Conservation (phyloP, 176 grass and related monocot species). For the Aegilops sharonensis region DNA sequence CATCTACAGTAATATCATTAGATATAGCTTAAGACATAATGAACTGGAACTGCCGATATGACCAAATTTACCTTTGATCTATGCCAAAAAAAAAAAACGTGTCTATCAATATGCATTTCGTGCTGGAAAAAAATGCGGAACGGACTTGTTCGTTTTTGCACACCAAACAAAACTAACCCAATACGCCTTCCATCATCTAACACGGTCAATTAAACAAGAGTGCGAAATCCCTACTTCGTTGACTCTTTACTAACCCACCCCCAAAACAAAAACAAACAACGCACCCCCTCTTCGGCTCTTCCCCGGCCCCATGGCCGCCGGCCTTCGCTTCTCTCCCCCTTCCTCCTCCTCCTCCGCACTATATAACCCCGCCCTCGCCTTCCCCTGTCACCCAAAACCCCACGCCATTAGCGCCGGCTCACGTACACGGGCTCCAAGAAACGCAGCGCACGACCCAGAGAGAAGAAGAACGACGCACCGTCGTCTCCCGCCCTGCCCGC, state of each 20-base stretch:
- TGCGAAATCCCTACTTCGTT: constrained; percentile 39
- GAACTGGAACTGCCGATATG: no score
- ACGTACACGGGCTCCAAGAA: background rate
- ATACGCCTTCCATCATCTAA: no score
- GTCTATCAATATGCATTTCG: no score
- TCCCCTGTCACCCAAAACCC: constrained; percentile 36
- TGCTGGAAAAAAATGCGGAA: no score
- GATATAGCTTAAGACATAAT: no score
- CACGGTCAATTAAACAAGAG: constrained; percentile 45
- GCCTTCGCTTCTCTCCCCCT: constrained; percentile 23
- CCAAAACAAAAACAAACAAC: constrained; percentile 18
- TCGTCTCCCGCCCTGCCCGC: background rate
- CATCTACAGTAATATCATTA: no score
- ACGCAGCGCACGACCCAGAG: background rate
- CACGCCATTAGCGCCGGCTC: constrained; percentile 9
- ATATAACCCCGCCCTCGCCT: constrained; percentile 55
- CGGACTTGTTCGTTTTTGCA: no score
- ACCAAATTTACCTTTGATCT: no score
- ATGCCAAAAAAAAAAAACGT: no score
- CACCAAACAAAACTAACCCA: no score
- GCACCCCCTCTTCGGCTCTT: background rate
- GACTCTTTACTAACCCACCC: constrained; percentile 43
- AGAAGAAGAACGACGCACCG: background rate
- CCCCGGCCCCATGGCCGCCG: constrained; percentile 43
- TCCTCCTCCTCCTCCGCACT: constrained; percentile 2